These are phyloP conservation scores for Thuidium tamariscinum DNA, from an alignment of 225 moss, liverwort and hornwort species.

Conservation along the genomic window DNA sequence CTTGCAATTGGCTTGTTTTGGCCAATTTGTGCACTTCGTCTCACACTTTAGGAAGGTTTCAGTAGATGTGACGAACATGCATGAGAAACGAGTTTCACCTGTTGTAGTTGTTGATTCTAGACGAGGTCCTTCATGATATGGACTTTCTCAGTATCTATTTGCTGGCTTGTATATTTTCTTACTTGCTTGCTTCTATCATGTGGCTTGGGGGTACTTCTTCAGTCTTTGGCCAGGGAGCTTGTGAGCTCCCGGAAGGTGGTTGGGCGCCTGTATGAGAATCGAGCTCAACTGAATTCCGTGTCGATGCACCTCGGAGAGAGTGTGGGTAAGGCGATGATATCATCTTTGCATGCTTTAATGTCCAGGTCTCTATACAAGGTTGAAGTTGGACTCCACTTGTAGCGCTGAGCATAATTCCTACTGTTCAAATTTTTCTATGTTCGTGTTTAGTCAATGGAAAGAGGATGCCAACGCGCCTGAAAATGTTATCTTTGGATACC, in stretches of 20 bases:
- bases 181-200: neutral
- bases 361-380: neutral
- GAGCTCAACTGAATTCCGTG: constrained; percentile 93
- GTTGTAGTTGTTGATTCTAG: neutral
- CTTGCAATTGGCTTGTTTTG: neutral
- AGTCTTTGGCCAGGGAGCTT: constrained; percentile 91
- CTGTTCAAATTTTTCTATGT: neutral
- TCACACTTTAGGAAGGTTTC: neutral
- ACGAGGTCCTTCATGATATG: neutral
- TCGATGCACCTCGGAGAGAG: constrained; percentile 98
- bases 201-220: neutral
- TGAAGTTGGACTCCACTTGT: neutral
- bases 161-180: neutral
- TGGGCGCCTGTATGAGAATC: constrained; percentile 74
- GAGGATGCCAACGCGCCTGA: neutral
- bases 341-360: neutral
- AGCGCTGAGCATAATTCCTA: neutral
- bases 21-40: neutral
- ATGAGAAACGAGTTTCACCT: neutral
- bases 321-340: constrained; percentile 40
- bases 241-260: constrained; percentile 89
- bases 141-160: neutral
- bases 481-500: neutral
- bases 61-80: neutral
- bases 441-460: neutral